Evolutionary conservation across 257 asterid species (phyloP).

Genomic region (Solanum paucissectum): DNA sequence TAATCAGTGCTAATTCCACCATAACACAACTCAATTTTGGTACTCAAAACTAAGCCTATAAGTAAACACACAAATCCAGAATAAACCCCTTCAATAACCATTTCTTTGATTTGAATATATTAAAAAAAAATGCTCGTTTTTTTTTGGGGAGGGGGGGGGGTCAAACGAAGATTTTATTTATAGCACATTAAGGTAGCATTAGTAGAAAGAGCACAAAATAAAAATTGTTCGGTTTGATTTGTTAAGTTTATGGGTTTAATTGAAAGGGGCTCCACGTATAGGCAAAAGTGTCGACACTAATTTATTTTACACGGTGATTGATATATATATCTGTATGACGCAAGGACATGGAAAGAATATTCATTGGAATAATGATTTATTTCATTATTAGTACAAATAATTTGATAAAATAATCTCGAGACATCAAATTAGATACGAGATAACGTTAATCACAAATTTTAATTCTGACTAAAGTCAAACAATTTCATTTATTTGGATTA

Average conservation of each 20-base stretch:
- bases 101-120: not conserved
- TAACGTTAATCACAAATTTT: not conserved
- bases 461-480: not conserved
- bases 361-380: not conserved
- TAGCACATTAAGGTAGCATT: not conserved
- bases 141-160: not conserved
- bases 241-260: not conserved
- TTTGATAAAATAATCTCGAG: not conserved
- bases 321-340: not conserved
- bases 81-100: not conserved
- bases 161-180: not conserved
- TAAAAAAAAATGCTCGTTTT: not conserved
- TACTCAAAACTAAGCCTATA: not conserved
- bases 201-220: not conserved
- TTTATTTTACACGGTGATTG: not conserved
- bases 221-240: not conserved
- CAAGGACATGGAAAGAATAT: not conserved
- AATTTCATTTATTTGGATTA: not conserved
- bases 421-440: not conserved
- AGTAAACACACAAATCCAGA: not conserved
- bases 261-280: not conserved
- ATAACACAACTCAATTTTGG: conserved; percentile 3
- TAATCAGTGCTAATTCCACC: conserved; percentile 37
- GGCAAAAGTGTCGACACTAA: not conserved
- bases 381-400: not conserved